Evolutionary conservation across 352 stramenopile genomes (phyloP).

Genomic region (Phytophthora hybrid): DNA sequence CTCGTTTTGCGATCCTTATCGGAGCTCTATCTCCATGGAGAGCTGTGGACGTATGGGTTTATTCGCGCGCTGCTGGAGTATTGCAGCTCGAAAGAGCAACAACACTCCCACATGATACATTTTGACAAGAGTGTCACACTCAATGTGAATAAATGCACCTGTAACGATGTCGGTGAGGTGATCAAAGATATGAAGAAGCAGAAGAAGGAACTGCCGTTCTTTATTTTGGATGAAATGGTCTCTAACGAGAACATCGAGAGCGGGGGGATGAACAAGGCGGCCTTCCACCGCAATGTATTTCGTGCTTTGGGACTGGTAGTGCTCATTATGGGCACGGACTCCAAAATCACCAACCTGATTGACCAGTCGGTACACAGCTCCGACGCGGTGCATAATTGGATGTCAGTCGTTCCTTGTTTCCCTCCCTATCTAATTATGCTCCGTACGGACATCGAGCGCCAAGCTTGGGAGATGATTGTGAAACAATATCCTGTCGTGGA

Average conservation of each 20-base stretch:
- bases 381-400: not conserved
- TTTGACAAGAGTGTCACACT: not conserved
- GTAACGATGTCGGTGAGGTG: not conserved
- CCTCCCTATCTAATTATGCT: not conserved
- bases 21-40: not conserved
- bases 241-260: not conserved
- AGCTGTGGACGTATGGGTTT: not conserved
- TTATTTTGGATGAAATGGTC: conserved; percentile 1
- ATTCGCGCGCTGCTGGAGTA: not conserved
- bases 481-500: conserved; percentile 2
- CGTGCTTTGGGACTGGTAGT: not conserved
- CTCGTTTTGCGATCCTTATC: not conserved
- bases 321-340: not conserved
- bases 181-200: not conserved
- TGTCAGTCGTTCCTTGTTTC: not conserved
- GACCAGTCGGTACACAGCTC: not conserved
- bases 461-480: not conserved
- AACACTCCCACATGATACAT: not conserved
- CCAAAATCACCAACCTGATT: not conserved
- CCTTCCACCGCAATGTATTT: not conserved
- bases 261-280: not conserved
- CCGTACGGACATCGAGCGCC: not conserved
- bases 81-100: not conserved
- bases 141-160: not conserved
- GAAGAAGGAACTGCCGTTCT: not conserved